Evolutionary conservation across 108 stramenopile species (phyloP), one percentile per base, ranked within the genome.

Genomic region (Skeletonema menzelii): DNA sequence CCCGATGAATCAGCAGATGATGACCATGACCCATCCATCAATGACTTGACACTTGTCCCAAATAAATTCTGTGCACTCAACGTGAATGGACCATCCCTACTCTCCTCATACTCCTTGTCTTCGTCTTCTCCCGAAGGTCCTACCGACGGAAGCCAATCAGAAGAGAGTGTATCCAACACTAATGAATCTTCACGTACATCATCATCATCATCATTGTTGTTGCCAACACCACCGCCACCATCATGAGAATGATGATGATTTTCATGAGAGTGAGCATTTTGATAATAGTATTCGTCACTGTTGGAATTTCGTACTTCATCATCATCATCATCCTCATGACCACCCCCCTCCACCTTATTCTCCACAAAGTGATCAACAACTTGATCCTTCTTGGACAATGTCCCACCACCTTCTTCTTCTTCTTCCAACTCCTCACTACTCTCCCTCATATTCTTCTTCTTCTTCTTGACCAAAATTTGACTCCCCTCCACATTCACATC

Each of bases 121-220:
- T 14, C 40, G 2, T 14, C 40, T 42, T 19, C 46, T 12, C 4
- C 19, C 17, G 19, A 47, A 4, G 19, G 17, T 19, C 4, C 46
- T 47, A 3, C 46, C 17, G n/a, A 6, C 4, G 46, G 46, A 19
- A 47, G n/a, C 46, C 46, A n/a, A 47, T 47, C 19, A 5, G 15
- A 4, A 11, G 17, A 46, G 3, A 19, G 17, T 46, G 46, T n/a
- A 46, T 46, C 46, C 46, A 46, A 46, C 10, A 35, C 35, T 46
- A 47, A 47, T 19, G 46, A 47, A 47, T 47, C 46, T 47, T 47
- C 46, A 47, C 46, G 46, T 47, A 47, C 46, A 47, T n/a, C 46
- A 5, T 47, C 46, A 5, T 47, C 46, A 17, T 19, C n/a, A 2
- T n/a, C 17, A 47, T 12, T 15, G 12, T 2, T 8, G 1, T 12